These are phyloP conservation scores for Tricholoma flavovirens DNA, from an alignment of 768 basidiomycete species.

Conservation along the genomic window DNA sequence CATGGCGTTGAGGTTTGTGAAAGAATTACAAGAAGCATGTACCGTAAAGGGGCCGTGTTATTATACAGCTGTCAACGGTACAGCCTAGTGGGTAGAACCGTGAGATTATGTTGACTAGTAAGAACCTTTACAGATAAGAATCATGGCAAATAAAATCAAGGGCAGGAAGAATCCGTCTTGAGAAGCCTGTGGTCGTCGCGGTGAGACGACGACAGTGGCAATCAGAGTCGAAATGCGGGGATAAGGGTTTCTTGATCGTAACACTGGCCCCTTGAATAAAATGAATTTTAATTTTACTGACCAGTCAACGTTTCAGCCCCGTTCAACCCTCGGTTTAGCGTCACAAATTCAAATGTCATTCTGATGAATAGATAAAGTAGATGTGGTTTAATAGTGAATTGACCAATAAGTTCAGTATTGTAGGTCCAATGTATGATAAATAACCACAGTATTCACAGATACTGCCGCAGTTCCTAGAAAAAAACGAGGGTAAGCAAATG, in stretches of 20 bases:
- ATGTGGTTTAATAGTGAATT: not conserved
- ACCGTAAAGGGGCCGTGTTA: not conserved
- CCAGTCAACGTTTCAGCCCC: no score
- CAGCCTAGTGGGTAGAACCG: not conserved
- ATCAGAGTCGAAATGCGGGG: not conserved
- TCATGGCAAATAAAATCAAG: no score
- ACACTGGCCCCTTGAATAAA: not conserved
- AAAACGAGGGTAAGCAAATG: not conserved
- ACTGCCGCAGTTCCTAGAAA: not conserved
- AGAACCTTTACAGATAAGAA: not conserved
- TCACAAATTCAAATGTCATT: no score
- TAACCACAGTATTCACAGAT: not conserved
- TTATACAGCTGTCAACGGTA: not conserved
- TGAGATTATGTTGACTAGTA: not conserved
- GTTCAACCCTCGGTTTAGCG: no score
- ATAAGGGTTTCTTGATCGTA: not conserved
- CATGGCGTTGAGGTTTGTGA: not conserved
- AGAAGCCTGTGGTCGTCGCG: not conserved
- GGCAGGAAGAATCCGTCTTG: no score
- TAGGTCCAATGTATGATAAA: not conserved
- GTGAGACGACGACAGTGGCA: not conserved
- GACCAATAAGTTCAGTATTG: not conserved
- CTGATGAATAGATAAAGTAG: not conserved
- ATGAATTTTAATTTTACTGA: not conserved
- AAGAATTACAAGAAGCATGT: not conserved